A percentile compares a stretch with the other conserved stretches of the same genome.
Evolutionary conservation across 1,284 basidiomycete species (phyloP).

Genomic region (Ganoderma boninense): DNA sequence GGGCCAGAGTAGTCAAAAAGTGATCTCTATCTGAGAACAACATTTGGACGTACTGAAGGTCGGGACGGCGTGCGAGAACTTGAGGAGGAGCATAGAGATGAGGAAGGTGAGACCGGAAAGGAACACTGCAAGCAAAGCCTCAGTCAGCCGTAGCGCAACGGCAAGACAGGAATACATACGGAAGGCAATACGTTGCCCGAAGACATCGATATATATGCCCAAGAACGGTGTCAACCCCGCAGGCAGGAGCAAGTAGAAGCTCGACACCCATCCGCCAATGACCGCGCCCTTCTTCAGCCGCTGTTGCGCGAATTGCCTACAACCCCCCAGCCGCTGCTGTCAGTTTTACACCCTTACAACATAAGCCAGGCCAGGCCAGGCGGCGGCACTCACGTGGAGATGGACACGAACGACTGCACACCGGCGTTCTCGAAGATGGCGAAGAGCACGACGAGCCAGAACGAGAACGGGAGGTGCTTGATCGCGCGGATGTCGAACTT

Average conservation of each 20-base stretch:
- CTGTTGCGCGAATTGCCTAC: conserved; percentile 53
- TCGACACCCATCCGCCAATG: conserved; percentile 57
- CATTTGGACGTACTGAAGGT: conserved; percentile 44
- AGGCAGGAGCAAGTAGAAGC: conserved; percentile 54
- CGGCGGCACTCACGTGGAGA: conserved; percentile 47
- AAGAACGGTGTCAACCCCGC: conserved; percentile 53
- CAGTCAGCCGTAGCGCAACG: background rate
- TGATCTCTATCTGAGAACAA: background rate
- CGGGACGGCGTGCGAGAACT: conserved; percentile 49
- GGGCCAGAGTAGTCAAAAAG: background rate
- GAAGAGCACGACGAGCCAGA: conserved; percentile 54
- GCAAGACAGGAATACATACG: conserved; percentile 39
- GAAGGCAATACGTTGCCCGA: conserved; percentile 51
- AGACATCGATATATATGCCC: conserved; percentile 53
- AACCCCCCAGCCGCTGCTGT: background rate
- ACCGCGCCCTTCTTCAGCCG: conserved; percentile 55
- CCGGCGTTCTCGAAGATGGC: conserved; percentile 55
- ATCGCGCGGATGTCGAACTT: conserved; percentile 47
- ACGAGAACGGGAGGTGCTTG: conserved; percentile 47
- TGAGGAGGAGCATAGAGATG: conserved; percentile 52
- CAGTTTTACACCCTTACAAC: background rate
- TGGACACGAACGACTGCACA: conserved; percentile 55
- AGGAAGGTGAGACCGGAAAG: conserved; percentile 52
- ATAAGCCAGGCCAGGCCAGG: no score
- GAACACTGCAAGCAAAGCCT: conserved; percentile 42